Evolutionary conservation across 768 basidiomycete genomes (phyloP), one percentile per base, ranked within the genome.

Genomic region (Lactarius quietus): DNA sequence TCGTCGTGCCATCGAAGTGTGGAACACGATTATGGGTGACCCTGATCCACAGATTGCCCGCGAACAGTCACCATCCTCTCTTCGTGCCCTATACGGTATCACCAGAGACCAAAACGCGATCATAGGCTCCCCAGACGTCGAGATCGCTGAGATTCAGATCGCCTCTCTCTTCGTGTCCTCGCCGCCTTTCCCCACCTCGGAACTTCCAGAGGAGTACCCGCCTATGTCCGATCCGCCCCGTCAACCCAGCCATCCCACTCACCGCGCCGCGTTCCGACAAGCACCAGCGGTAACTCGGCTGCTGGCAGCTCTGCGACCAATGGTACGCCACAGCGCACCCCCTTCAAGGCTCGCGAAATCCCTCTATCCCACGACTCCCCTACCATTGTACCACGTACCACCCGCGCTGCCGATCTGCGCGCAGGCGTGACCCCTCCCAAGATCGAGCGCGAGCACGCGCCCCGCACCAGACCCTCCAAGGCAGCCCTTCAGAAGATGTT

Each of bases 121-220:
- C 60, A 89, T 93, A 81, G 90, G 88, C 51, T 87, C 90, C 15
- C 78, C 84, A 4, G 87, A 88, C 74, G 74, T 72, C 1, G 79
- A 84, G 35, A 83, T 80, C n/a, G 92, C 92, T 14, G 92, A 93
- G 75, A 79, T 88, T 5, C 88, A 93, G 70, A 93, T 94, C 61
- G 79, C 83, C 6, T 81, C 89, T 48, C 82, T 94, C 64, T 94
- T 94, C 71, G 88, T 81, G 4, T 92, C 89, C 10, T 92, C 91
- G 0, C 92, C 92, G 5, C 90, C 90, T 1, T 92, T 92, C 77
- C 87, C 86, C 3, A 78, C 84, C 6, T 74, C 81, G 3, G 89
- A 90, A 38, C 82, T 92, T 14, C 87, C 88, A 1, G 72, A 79
- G 3, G 78, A 76, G 72, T 73, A 70, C 29, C 77, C 63, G 74